phyloP scores from a whole-genome alignment of 305 asterid genomes.

The Fraxinus dipetala region DNA sequence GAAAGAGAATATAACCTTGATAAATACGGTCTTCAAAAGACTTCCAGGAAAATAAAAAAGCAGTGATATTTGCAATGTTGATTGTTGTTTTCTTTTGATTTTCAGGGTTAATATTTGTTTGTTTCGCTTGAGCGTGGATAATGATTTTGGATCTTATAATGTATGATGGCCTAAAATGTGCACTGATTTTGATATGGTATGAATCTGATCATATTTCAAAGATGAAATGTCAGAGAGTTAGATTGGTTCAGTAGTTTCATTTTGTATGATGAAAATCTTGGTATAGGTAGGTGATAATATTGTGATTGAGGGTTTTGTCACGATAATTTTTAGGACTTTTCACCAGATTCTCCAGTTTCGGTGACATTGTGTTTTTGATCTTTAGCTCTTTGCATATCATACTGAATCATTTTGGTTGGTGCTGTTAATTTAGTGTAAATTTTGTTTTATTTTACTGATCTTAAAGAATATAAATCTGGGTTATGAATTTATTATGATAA shows the following conservation, averaged over 20 bases:
- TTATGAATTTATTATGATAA: neutral
- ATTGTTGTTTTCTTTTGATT: neutral
- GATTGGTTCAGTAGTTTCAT: neutral
- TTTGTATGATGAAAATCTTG: neutral
- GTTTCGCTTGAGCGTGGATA: neutral
- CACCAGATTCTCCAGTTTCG: neutral
- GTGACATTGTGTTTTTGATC: neutral
- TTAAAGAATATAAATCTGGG: neutral
- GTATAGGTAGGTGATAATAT: neutral
- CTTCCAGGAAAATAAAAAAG: neutral
- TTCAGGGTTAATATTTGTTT: neutral
- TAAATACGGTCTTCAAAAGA: neutral
- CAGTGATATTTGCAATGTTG: neutral
- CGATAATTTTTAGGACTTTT: neutral
- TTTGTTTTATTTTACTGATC: neutral
- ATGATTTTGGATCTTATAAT: neutral
- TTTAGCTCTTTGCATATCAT: neutral
- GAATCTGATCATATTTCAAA: neutral
- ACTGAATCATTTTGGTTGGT: neutral
- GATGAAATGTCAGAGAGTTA: neutral
- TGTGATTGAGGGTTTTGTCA: neutral
- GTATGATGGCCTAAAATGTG: neutral
- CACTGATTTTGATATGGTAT: neutral
- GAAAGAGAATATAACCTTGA: neutral
- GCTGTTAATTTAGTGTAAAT: neutral